Conservation (phyloP, 352 stramenopile species). For the Globisporangium ultimum region DNA sequence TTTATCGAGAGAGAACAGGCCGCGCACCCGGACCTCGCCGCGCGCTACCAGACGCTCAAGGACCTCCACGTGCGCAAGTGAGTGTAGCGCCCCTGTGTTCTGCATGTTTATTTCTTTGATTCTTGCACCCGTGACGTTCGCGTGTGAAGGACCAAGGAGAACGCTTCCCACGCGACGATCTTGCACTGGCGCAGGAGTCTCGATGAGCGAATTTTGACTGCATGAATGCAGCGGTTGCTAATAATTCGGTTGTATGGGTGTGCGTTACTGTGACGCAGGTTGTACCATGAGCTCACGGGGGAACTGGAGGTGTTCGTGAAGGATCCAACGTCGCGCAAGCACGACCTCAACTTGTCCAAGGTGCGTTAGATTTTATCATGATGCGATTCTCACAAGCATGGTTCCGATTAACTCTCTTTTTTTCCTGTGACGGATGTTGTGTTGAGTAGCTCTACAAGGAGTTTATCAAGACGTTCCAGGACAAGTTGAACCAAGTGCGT, state of each 20-base stretch:
- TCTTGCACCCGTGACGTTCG: no score
- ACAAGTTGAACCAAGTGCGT: conserved; percentile 95
- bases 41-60: conserved; percentile 89
- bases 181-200: no score
- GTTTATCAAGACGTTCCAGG: conserved; percentile 93
- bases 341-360: conserved; percentile 47
- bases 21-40: conserved; percentile 90
- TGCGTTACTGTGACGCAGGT: conserved; percentile 44
- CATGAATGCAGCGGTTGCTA: not conserved
- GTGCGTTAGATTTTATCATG: not conserved
- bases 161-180: no score
- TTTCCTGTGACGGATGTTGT: not conserved
- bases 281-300: conserved; percentile 98
- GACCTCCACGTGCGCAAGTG: conserved; percentile 90
- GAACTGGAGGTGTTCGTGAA: conserved; percentile 91
- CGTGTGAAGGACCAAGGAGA: no score
- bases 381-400: not conserved
- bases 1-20: conserved; percentile 87
- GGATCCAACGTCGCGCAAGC: conserved; percentile 62
- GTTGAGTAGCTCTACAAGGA: conserved; percentile 86
- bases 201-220: no score
- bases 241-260: not conserved
- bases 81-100: conserved; percentile 11
- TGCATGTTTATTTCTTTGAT: no score
- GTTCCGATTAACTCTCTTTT: not conserved